Conservation (phyloP, 257 asterid genomes). For the Forsythia suspensa region DNA sequence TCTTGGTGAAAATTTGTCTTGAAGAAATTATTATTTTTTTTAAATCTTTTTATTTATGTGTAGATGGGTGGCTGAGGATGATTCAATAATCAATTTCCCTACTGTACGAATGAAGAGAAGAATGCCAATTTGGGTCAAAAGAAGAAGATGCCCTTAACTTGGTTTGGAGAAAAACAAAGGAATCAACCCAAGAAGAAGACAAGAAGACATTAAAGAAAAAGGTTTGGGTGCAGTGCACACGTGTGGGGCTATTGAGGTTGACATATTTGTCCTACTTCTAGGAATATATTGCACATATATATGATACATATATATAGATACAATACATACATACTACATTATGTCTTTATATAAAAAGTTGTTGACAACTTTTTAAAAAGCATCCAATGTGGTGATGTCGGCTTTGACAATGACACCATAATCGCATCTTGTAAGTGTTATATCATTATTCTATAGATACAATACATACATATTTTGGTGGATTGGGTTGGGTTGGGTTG, state of each 20-base stretch:
- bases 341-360: too few species aligned
- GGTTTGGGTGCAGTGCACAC: conserved; percentile 5
- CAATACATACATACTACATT: too few species aligned
- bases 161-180: conserved; percentile 16
- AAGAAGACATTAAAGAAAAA: conserved; percentile 6
- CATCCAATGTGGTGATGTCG: too few species aligned
- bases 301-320: conserved; percentile 4
- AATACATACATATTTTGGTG: neutral
- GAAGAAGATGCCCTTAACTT: conserved; percentile 27
- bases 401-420: too few species aligned
- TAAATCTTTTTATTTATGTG: neutral
- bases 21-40: neutral
- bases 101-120: conserved; percentile 80
- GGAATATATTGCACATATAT: neutral
- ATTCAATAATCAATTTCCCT: conserved; percentile 71
- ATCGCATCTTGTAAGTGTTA: too few species aligned
- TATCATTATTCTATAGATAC: too few species aligned
- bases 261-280: conserved; percentile 26
- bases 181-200: conserved; percentile 17
- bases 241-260: conserved; percentile 28
- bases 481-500: neutral
- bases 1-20: neutral
- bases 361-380: too few species aligned
- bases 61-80: conserved; percentile 90
- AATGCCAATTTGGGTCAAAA: conserved; percentile 82